Evolutionary conservation across 1,139 yeast genomes (phyloP), one percentile per base, ranked within the genome.

Genomic region (Suhomyces kunorum): DNA sequence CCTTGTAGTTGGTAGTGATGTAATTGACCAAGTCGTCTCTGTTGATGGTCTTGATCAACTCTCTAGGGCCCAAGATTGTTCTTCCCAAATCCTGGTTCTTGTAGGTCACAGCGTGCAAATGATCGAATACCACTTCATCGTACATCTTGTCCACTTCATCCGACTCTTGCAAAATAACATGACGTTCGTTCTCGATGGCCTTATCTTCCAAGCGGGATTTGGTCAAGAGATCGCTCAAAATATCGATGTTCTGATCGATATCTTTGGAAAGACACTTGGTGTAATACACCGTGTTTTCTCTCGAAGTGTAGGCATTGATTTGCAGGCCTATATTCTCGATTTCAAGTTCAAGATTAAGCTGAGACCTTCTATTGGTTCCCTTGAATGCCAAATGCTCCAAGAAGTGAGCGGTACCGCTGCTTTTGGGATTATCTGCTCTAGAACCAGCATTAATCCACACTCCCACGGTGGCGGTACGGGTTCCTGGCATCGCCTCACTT

Each of bases 391-490:
- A 72, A 65, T 92, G 99, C 64, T 92, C 99, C 43, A 92, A 70
- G 59, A 92, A 92, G 66, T 92, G 99, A 0, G 99, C 99, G 9
- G 98, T 90, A 33, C 99, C 99, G 43, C 80, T 74, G 54, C 89
- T 88, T 58, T 77, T 78, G 37, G 83, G 80, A 56, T 83, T 85
- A 65, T 92, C 99, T 2, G 98, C 98, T 47, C 99, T 77, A 2
- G 98, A 90, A 1, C 99, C 99, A 33, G 98, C 97, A 63, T 94
- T 96, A 49, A 92, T 90, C 89, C 90, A 85, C 34, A 92, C 92
- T 2, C 98, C 98, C 9, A 94, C 97, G 2, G 98, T 92, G 48
- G 98, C 98, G 30, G 98, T 89, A 53, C 83, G 77, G 5, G 95
- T 84, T 45, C 87, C 84, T 8, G 98, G 98, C 63, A 87, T 81